These are phyloP conservation scores for Sporisorium exsertum DNA, from an alignment of 1,284 basidiomycete genomes.

Conservation along the genomic window DNA sequence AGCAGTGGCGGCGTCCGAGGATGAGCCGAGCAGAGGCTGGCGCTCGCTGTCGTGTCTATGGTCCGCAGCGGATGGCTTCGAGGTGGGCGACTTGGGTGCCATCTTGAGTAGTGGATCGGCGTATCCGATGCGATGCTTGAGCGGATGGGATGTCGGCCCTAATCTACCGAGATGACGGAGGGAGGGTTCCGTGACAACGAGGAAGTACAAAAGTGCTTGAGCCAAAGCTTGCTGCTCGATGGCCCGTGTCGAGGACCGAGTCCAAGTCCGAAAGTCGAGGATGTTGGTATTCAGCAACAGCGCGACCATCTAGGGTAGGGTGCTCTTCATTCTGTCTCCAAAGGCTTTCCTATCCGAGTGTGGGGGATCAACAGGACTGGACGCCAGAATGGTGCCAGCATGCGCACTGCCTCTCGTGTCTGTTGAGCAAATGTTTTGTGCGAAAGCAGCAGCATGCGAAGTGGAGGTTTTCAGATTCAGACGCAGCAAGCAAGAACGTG, in stretches of 20 bases:
- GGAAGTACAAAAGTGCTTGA: background rate
- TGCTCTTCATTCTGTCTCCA: background rate
- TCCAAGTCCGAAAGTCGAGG: background rate
- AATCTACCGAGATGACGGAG: background rate
- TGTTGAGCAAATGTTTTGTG: background rate
- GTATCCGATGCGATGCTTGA: slow-evolving; percentile 7
- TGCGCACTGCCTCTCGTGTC: slow-evolving; percentile 1
- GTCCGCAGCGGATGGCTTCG: slow-evolving; percentile 11
- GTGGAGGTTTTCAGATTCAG: slow-evolving; percentile 7
- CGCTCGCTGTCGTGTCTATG: slow-evolving; percentile 28
- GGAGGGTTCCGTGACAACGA: background rate
- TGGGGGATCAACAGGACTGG: slow-evolving; percentile 6
- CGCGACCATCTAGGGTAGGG: background rate
- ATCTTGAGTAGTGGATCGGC: slow-evolving; percentile 8
- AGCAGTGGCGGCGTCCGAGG: background rate
- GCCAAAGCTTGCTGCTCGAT: background rate
- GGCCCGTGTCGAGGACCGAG: background rate
- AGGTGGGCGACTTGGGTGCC: slow-evolving; percentile 17
- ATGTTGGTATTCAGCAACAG: slow-evolving; percentile 6
- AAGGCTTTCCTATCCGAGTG: background rate
- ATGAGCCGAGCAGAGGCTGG: slow-evolving; percentile 31
- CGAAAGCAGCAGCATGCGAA: slow-evolving; percentile 5
- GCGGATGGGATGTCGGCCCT: background rate
- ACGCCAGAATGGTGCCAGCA: slow-evolving; percentile 6
- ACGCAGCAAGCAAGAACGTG: background rate